Base-by-base conservation (phyloP, 805 yeast genomes). In the Candida berthetii region DNA sequence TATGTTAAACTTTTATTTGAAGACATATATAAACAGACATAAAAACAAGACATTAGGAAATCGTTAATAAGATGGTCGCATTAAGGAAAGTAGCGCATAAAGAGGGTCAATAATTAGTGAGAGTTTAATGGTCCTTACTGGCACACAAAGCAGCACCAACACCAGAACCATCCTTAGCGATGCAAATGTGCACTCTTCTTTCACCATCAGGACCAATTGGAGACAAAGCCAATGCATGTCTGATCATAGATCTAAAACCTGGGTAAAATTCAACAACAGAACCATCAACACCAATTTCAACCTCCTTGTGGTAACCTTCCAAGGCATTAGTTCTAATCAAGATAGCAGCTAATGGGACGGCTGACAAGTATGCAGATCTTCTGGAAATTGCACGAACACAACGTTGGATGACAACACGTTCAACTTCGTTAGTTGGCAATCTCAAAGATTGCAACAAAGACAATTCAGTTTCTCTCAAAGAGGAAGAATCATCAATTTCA, bases 61-160 rank as follows among this genome's bases (percentile, higher is more conserved):
- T n/a, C n/a, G n/a, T n/a, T n/a, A n/a, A n/a, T n/a, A n/a, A n/a
- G n/a, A n/a, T n/a, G n/a, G n/a, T n/a, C n/a, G n/a, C n/a, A n/a
- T n/a, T n/a, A n/a, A n/a, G n/a, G n/a, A n/a, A n/a, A n/a, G n/a
- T n/a, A n/a, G n/a, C n/a, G n/a, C n/a, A n/a, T n/a, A n/a, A n/a
- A n/a, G n/a, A n/a, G n/a, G n/a, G n/a, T n/a, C n/a, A n/a, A n/a
- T n/a, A n/a, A n/a, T n/a, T n/a, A n/a, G n/a, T n/a, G n/a, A n/a
- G n/a, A n/a, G n/a, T n/a, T n/a, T n/a, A n/a, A n/a, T n/a, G n/a
- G n/a, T n/a, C 15, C 16, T 16, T 17, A 17, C 17, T 13, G 8
- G 96, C 97, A 68, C 96, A 87, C 46, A 91, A 69, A 2, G 98
- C 98, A 36, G 97, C 98, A 49, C 99, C 99, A 35, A 90, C 96